Percentiles rank a stretch among this genome's conserved stretches.
These are phyloP conservation scores for Parsonsia alboflavescens DNA, from an alignment of 257 asterid genomes.

Conservation along the genomic window DNA sequence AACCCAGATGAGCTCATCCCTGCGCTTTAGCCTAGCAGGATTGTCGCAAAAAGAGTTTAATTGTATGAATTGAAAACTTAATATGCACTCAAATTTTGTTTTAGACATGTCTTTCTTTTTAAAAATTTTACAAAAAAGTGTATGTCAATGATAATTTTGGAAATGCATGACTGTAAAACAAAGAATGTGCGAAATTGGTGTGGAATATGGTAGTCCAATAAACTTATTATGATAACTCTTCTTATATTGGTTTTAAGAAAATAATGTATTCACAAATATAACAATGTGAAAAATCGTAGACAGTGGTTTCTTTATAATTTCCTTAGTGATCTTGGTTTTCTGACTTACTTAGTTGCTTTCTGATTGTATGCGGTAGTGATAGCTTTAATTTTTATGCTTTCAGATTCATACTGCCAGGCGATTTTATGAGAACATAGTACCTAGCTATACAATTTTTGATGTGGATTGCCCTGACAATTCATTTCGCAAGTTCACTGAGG, in stretches of 20 bases:
- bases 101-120: background rate
- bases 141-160: background rate
- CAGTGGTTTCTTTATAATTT: background rate
- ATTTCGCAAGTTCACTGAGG: constrained; percentile 96
- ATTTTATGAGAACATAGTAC: constrained; percentile 92
- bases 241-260: background rate
- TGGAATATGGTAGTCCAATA: background rate
- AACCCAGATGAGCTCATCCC: background rate
- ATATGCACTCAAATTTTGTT: background rate
- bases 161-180: background rate
- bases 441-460: constrained; percentile 73
- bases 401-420: constrained; percentile 58
- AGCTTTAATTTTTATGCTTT: constrained; percentile 12
- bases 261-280: background rate
- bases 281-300: background rate
- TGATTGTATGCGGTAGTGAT: background rate
- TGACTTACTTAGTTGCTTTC: background rate
- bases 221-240: background rate
- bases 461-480: constrained; percentile 88
- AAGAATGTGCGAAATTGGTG: background rate
- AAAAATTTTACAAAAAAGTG: background rate
- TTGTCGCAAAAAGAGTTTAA: background rate
- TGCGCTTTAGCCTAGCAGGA: background rate
- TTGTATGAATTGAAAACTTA: background rate
- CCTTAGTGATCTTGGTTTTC: background rate